Percentiles rank a stretch among this genome's conserved stretches.
Conservation (phyloP, 352 stramenopile genomes). For the Lagenidium sp. region DNA sequence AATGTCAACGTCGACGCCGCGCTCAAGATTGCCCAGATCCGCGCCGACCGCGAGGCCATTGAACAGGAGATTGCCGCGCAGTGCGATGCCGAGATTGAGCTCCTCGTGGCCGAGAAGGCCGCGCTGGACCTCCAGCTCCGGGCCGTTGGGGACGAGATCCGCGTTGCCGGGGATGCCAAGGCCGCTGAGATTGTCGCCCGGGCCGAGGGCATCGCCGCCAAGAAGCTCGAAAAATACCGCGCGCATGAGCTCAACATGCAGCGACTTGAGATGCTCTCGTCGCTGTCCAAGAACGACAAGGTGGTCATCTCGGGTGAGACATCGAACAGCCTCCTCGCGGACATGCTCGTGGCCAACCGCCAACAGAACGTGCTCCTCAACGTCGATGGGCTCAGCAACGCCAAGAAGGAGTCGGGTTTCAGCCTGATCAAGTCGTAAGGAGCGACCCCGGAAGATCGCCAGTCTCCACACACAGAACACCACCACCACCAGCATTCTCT, state of each 20-base stretch:
- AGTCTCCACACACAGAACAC: no score
- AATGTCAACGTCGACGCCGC: constrained; percentile 17
- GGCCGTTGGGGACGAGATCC: constrained; percentile 15
- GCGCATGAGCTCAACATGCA: constrained; percentile 19
- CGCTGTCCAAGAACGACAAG: constrained; percentile 18
- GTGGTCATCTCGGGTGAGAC: constrained; percentile 16
- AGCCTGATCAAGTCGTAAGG: constrained; percentile 18
- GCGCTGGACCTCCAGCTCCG: constrained; percentile 16
- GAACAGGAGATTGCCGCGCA: constrained; percentile 18
- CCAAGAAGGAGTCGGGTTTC: constrained; percentile 12
- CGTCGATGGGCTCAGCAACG: constrained; percentile 11
- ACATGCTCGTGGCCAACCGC: constrained; percentile 24
- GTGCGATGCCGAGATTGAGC: constrained; percentile 20
- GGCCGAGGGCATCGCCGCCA: constrained; percentile 16
- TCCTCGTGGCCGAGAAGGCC: constrained; percentile 17
- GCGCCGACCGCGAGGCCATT: constrained; percentile 20
- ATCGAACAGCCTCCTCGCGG: constrained; percentile 14
- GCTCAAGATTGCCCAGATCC: constrained; percentile 18
- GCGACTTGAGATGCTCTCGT: constrained; percentile 14
- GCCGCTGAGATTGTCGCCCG: constrained; percentile 19
- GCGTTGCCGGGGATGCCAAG: constrained; percentile 15
- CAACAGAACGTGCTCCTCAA: constrained; percentile 22
- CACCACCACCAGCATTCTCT: no score
- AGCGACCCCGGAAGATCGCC: no score
- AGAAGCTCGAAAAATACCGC: constrained; percentile 21